A percentile compares a stretch with the other conserved stretches of the same genome.
phyloP scores from a whole-genome alignment of 2,329 filamentous ascomycete genomes.

The Xylaria sp. region DNA sequence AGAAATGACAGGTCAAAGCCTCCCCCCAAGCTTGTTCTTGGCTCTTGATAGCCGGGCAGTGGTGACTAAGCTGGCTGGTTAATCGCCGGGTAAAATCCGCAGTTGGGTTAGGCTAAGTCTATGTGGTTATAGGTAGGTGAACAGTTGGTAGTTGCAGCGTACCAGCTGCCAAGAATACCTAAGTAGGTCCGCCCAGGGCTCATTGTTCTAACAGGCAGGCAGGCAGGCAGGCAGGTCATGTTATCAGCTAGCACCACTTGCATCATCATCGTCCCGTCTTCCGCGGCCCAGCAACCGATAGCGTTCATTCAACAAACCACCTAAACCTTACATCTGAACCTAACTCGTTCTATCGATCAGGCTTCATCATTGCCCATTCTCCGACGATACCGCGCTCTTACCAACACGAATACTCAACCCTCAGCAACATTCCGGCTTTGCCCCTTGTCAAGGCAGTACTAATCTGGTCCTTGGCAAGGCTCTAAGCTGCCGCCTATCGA shows the following conservation, averaged over 20 bases:
- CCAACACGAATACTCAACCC: not conserved
- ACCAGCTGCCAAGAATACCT: not conserved
- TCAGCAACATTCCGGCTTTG: constrained; percentile 1
- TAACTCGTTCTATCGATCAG: constrained; percentile 7
- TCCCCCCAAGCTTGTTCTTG: not conserved
- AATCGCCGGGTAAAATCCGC: constrained; percentile 23
- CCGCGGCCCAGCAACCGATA: constrained; percentile 16
- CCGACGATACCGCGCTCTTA: constrained; percentile 12
- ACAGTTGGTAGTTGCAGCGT: not conserved
- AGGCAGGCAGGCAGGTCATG: constrained; percentile 8
- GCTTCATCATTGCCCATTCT: constrained; percentile 20
- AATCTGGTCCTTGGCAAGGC: constrained; percentile 11
- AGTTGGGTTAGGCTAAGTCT: not conserved
- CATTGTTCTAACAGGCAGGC: not conserved
- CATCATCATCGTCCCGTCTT: constrained; percentile 36
- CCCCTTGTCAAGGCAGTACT: constrained; percentile 13
- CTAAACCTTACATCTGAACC: constrained; percentile 2
- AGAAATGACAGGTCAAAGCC: constrained; percentile 15
- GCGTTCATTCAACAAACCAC: constrained; percentile 4
- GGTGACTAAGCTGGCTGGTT: constrained; percentile 24
- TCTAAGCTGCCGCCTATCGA: constrained; percentile 28
- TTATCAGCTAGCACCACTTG: constrained; percentile 32
- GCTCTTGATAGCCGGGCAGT: constrained; percentile 4
- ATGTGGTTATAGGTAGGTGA: not conserved
- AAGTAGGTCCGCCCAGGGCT: not conserved